Base-by-base conservation (phyloP, 148 eudicot species). In the Cornus kousa region DNA sequence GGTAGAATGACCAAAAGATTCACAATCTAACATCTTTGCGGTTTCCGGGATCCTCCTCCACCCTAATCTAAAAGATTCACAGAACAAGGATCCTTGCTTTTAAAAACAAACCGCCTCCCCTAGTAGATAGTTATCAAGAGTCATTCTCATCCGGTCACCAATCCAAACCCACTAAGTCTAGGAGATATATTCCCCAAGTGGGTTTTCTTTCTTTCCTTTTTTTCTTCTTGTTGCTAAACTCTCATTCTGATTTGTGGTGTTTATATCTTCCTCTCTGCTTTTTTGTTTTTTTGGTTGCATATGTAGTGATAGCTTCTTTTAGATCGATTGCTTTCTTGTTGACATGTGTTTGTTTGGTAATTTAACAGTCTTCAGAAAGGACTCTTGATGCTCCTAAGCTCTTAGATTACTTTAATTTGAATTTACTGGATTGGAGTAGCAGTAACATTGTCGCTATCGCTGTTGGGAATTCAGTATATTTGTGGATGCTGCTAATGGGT, bases 361-460 rank as follows among this genome's bases (percentile, higher is more conserved):
- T 28, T 28, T 28, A 28, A 28, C 28, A 28, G 28, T 28, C 28
- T 28, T 28, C 28, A 3, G 89, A 84, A 50, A 87, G 72, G 77
- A 85, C 80, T 35, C 78, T 87, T 68, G 90, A 87, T 83, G 90
- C 90, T 46, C 90, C 90, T 57, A 87, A 85, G 20, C 40, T 85
- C 31, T 2, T 80, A 23, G 90, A 87, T 72, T 87, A 87, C 70
- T 87, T 77, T 62, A 85, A 87, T 70, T 55, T 87, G 77, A 84
- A 87, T 76, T 73, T 84, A 80, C 68, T 87, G 64, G 89, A 87
- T 39, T 87, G 89, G 89, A 82, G 87, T 59, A 55, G 82, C 69
- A 67, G 78, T 80, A 87, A 87, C 74, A 68, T 82, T 78, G 78
- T 87, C 50, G 83, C 89, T 9, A 80, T 87, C 73, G 89, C 82